Conservation (phyloP, 208 protist species). For the Porcisia hertigi region DNA sequence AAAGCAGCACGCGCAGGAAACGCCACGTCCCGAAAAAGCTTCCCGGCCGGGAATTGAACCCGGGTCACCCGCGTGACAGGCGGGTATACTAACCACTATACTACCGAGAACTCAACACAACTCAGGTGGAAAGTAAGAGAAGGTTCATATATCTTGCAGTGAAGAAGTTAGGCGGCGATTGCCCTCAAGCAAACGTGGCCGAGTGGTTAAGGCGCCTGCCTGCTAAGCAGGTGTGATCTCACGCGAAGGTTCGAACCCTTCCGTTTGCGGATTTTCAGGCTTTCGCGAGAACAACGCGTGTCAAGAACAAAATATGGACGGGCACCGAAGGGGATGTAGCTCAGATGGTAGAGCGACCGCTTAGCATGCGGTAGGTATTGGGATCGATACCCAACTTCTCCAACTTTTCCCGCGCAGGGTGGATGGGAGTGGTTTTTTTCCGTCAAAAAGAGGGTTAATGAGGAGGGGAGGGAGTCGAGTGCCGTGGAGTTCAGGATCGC, state of each 20-base stretch:
- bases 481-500: background rate
- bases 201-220: conserved; percentile 91
- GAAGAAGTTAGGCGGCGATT: too few relatives aligned
- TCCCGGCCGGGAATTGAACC: conserved; percentile 54
- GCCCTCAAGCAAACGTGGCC: conserved; percentile 86
- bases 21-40: too few relatives aligned
- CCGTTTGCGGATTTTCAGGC: conserved; percentile 75
- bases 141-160: background rate
- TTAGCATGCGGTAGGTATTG: conserved; percentile 94
- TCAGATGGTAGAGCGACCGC: conserved; percentile 93
- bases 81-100: conserved; percentile 56
- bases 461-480: background rate
- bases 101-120: conserved; percentile 34
- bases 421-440: background rate
- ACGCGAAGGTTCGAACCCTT: conserved; percentile 92
- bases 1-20: too few relatives aligned
- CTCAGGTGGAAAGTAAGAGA: background rate
- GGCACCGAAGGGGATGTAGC: conserved; percentile 94
- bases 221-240: conserved; percentile 92
- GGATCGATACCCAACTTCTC: conserved; percentile 94
- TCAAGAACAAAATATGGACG: background rate
- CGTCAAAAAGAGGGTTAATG: background rate
- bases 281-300: background rate
- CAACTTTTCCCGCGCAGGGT: conserved; percentile 50
- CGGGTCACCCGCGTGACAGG: conserved; percentile 51